Evolutionary conservation across 202 grass and related monocot species (phyloP), one percentile per base, ranked within the genome.

Genomic region (Alloteropsis angusta): DNA sequence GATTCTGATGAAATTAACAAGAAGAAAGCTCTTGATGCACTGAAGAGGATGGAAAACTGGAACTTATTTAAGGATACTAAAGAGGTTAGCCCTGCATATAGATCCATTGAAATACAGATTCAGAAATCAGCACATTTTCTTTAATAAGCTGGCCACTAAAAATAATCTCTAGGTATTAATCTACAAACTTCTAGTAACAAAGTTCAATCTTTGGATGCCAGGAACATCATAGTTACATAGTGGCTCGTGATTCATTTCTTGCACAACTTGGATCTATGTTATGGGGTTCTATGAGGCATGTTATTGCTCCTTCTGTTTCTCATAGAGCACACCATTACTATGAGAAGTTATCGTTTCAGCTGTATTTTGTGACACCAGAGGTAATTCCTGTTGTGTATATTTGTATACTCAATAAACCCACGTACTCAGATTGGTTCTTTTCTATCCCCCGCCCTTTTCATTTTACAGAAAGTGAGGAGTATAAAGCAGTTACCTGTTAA

Each of bases 41-140:
- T 98, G 75, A 90, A 89, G 76, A 89, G 85, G 87, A 93, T 98
- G 92, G 91, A 98, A 83, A 85, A 74, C 16, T 98, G 95, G 95
- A 94, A 98, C 78, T 83, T 98, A 83, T 98, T 98, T 81, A 94
- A 82, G 61, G 85, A 89, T 57, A 78, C 68, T 77, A 58, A 72
- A 83, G 91, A 85, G 87, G 87, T 90, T 76, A 69, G 60, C 47
- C 66, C 46, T 59, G 19, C 76, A 85, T 25, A 47, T 60, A 49
- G 71, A 47, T 71, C 14, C 19, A 52, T 38, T 66, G n/a, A 76
- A 43, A 80, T 55, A 65, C 5, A 41, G 21, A 71, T 26, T 71
- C 69, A 16, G 1, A 38, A 18, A 35, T 62, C 39, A 56, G 7
- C 21, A 57, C 62, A 76, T 76, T 65, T 85, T 66, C 19, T 22